Evolutionary conservation across 768 basidiomycete species (phyloP), one percentile per base, ranked within the genome.

Genomic region (Termitomyces sp.): DNA sequence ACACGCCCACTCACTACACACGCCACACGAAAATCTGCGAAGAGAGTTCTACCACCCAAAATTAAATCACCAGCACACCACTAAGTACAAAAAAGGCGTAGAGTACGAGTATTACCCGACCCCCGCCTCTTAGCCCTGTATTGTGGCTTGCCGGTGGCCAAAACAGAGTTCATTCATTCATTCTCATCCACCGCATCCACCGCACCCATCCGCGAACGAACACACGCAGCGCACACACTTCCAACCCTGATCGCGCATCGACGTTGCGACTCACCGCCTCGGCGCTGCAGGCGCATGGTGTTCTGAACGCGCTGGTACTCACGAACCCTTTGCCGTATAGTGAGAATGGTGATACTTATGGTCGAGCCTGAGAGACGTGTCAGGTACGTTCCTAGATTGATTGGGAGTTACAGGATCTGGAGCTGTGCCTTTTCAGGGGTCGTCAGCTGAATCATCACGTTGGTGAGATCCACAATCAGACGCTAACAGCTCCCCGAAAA

Each of bases 161-260:
- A n/a, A n/a, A n/a, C n/a, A n/a, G n/a, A n/a, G n/a, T n/a, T n/a
- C n/a, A n/a, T n/a, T n/a, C n/a, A n/a, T n/a, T n/a, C n/a, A n/a
- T n/a, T 68, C 13, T 52, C 66, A n/a, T 61, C 68, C 38, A 53
- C 67, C 1, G 63, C 72, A 28, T 53, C 63, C 6, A 64, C 71
- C 22, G 40, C 40, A 9, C 56, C 63, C 6, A 66, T 63, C 14
- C 50, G 62, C 42, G 65, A 67, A 49, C 75, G 78, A 0, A 75
- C 88, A n/a, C 82, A 88, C 67, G 75, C 83, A 26, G 90, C 88
- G 8, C 90, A 90, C 65, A 82, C 87, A 0, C 78, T 82, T 70
- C 77, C 4, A 73, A 86, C 64, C 86, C 88, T 0, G 70, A 75
- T 1, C 79, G 80, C 3, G 74, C 76, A 32, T 69, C 74, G 4